Conservation (phyloP, 2,329 filamentous ascomycete species). For the Macroventuria anomochaeta region DNA sequence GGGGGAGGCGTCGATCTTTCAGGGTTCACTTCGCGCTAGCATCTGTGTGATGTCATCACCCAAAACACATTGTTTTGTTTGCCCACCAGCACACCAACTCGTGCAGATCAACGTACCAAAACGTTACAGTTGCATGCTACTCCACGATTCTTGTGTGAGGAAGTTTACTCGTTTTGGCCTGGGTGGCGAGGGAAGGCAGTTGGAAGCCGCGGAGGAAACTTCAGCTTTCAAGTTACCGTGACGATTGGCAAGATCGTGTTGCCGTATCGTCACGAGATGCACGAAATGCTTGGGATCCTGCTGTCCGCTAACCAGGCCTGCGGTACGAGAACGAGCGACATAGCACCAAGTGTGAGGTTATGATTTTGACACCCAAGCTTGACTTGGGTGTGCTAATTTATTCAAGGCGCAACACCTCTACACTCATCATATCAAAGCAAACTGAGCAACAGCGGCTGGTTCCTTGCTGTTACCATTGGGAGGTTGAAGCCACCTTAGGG, state of each 20-base stretch:
- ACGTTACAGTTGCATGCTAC: slow-evolving; percentile 10
- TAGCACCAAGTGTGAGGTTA: background rate
- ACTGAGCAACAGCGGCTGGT: background rate
- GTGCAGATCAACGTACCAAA: slow-evolving; percentile 8
- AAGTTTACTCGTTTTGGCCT: background rate
- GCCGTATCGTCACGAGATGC: background rate
- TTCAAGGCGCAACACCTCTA: background rate
- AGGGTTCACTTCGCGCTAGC: slow-evolving; percentile 15
- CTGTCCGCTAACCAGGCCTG: background rate
- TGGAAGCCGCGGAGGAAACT: background rate
- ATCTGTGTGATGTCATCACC: slow-evolving; percentile 9
- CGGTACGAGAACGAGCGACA: background rate
- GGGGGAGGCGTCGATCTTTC: slow-evolving; percentile 14
- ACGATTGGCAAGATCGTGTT: background rate
- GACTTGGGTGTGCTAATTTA: background rate
- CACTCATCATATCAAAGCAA: background rate
- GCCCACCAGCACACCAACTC: slow-evolving; percentile 10
- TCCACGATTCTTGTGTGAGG: slow-evolving; percentile 1
- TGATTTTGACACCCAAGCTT: background rate
- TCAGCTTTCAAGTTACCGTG: too few species aligned
- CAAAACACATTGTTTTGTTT: background rate
- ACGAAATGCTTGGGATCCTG: background rate
- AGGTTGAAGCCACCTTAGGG: background rate
- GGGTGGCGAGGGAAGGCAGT: background rate
- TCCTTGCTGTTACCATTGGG: background rate